Percentiles rank a stretch among this genome's conserved stretches.
Evolutionary conservation across 2,329 filamentous ascomycete species (phyloP).

Genomic region (Lojkania enalia): DNA sequence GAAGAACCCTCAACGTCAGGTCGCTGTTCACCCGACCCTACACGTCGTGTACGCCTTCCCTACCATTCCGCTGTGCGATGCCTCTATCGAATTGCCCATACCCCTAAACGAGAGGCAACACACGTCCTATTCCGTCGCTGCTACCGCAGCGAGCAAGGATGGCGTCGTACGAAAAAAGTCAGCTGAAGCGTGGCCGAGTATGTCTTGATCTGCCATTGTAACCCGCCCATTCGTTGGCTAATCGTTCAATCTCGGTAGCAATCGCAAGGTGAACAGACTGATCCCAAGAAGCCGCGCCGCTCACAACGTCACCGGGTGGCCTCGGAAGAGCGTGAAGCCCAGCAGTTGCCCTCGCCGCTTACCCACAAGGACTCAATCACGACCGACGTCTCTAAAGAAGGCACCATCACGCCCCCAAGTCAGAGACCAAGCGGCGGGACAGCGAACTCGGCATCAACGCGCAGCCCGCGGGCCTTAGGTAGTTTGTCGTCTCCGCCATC

Average conservation of each 20-base stretch:
- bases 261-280: constrained; percentile 65
- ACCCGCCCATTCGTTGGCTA: constrained; percentile 17
- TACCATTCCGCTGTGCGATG: constrained; percentile 23
- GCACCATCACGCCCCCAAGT: constrained; percentile 68
- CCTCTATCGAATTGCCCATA: constrained; percentile 18
- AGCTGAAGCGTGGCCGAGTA: constrained; percentile 81
- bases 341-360: constrained; percentile 77
- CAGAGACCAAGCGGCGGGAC: constrained; percentile 48
- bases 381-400: constrained; percentile 66
- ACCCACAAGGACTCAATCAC: constrained; percentile 69
- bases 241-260: constrained; percentile 54
- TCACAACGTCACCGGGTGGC: constrained; percentile 67
- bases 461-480: constrained; percentile 25
- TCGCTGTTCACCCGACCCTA: neutral
- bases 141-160: constrained; percentile 42
- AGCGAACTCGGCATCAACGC: constrained; percentile 23
- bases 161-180: constrained; percentile 74
- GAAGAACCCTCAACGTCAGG: neutral
- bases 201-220: constrained; percentile 36
- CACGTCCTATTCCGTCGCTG: constrained; percentile 19
- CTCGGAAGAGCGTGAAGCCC: constrained; percentile 51
- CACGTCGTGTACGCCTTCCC: constrained; percentile 13
- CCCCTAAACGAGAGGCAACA: constrained; percentile 25
- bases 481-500: constrained; percentile 67
- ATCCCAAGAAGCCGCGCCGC: constrained; percentile 82